phyloP scores from a whole-genome alignment of 2,329 filamentous ascomycete genomes.

The Curvularia spicifera region DNA sequence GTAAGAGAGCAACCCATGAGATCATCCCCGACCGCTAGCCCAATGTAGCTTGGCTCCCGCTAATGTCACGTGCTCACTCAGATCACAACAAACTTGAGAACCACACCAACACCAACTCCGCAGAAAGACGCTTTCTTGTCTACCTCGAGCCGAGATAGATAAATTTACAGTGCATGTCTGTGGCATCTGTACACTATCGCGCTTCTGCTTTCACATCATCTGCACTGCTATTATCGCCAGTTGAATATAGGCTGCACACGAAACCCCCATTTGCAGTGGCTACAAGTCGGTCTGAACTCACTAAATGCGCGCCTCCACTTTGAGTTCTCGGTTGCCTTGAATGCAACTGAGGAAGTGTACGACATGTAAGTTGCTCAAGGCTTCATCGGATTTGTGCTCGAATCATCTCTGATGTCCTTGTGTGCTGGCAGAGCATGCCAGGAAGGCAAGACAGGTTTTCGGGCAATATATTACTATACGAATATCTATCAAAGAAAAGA shows the following conservation, averaged over 20 bases:
- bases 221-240: not conserved
- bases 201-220: not conserved
- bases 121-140: not conserved
- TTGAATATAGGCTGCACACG: slow-evolving; percentile 1
- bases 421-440: slow-evolving; percentile 33
- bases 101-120: not conserved
- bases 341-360: slow-evolving; percentile 16
- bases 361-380: slow-evolving; percentile 8
- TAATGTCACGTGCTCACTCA: slow-evolving; percentile 14
- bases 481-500: slow-evolving; percentile 29
- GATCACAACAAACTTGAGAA: slow-evolving; percentile 7
- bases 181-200: not conserved
- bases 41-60: slow-evolving; percentile 7
- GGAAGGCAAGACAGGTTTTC: slow-evolving; percentile 23
- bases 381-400: not conserved
- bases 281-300: not conserved
- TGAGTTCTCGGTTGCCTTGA: slow-evolving; percentile 12
- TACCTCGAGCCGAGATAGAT: not conserved
- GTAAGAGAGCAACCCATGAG: slow-evolving; percentile 11
- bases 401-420: slow-evolving; percentile 2
- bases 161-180: not conserved
- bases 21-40: slow-evolving; percentile 6
- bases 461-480: slow-evolving; percentile 38
- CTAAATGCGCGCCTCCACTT: slow-evolving; percentile 7
- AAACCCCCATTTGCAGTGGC: not conserved